These are phyloP conservation scores for Candida sojae DNA, from an alignment of 1,139 yeast species.

Conservation along the genomic window DNA sequence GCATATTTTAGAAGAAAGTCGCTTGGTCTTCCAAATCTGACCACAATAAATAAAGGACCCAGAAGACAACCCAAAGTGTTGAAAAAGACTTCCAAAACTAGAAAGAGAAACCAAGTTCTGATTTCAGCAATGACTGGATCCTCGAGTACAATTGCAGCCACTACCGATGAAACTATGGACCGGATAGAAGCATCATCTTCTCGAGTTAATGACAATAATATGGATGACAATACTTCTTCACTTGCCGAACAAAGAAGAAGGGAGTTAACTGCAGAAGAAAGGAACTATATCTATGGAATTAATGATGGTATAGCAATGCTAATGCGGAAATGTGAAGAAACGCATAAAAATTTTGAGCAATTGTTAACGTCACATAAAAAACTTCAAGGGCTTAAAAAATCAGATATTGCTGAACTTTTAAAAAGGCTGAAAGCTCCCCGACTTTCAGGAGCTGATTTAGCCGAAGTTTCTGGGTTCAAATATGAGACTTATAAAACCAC, in stretches of 20 bases:
- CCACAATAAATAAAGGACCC: too few relatives aligned
- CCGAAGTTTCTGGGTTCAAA: background rate
- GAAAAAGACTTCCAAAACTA: too few relatives aligned
- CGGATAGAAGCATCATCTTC: background rate
- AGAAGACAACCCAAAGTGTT: too few relatives aligned
- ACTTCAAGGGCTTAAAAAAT: background rate
- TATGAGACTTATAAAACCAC: constrained; percentile 1
- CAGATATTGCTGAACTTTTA: background rate
- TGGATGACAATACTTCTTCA: background rate
- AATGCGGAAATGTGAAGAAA: background rate
- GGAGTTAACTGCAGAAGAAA: constrained; percentile 1
- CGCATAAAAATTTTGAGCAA: background rate
- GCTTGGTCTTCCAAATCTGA: too few relatives aligned
- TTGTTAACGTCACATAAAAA: background rate
- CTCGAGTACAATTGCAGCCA: too few relatives aligned
- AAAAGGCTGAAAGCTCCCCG: constrained; percentile 3
- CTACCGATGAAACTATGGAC: background rate
- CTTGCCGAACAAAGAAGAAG: background rate
- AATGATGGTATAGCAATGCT: background rate
- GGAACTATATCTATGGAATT: constrained; percentile 2
- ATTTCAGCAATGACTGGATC: too few relatives aligned
- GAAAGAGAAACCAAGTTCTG: too few relatives aligned
- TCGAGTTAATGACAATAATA: background rate
- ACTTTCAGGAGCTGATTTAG: background rate
- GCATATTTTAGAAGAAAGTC: too few relatives aligned